Conservation (phyloP, 2,329 filamentous ascomycete species). For the Balansia obtecta region DNA sequence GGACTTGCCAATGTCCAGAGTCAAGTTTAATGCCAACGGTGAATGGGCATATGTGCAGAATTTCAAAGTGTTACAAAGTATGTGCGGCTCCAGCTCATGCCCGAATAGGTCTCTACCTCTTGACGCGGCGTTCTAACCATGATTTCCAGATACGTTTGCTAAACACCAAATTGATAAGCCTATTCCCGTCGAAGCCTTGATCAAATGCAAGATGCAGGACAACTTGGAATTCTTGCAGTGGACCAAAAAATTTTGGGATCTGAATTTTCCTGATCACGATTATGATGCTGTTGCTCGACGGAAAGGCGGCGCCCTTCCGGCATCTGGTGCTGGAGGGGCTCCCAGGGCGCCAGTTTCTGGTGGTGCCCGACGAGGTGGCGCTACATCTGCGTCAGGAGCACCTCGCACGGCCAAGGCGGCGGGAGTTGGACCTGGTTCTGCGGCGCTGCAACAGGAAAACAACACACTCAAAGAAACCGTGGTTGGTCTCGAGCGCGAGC, state of each 20-base stretch:
- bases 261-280: conserved; percentile 92
- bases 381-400: conserved; percentile 44
- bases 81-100: conserved; percentile 18
- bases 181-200: conserved; percentile 74
- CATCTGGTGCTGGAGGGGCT: conserved; percentile 23
- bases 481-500: conserved; percentile 84
- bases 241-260: conserved; percentile 94
- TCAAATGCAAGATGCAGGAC: conserved; percentile 99
- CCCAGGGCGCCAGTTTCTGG: conserved; percentile 36
- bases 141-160: conserved; percentile 57
- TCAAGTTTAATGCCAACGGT: conserved; percentile 96
- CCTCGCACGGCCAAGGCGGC: conserved; percentile 33
- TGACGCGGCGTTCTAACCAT: conserved; percentile 5
- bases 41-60: conserved; percentile 98
- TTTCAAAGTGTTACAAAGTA: conserved; percentile 95
- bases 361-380: conserved; percentile 42
- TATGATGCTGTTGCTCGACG: conserved; percentile 83
- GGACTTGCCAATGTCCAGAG: conserved; percentile 87
- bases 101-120: too few species aligned
- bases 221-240: conserved; percentile 98
- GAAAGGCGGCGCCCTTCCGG: conserved; percentile 58
- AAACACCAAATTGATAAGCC: conserved; percentile 83
- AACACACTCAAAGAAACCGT: conserved; percentile 87
- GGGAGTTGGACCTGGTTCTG: conserved; percentile 46
- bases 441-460: conserved; percentile 76